phyloP scores from a whole-genome alignment of 306 rosid species.

The Albizia julibrissin region DNA sequence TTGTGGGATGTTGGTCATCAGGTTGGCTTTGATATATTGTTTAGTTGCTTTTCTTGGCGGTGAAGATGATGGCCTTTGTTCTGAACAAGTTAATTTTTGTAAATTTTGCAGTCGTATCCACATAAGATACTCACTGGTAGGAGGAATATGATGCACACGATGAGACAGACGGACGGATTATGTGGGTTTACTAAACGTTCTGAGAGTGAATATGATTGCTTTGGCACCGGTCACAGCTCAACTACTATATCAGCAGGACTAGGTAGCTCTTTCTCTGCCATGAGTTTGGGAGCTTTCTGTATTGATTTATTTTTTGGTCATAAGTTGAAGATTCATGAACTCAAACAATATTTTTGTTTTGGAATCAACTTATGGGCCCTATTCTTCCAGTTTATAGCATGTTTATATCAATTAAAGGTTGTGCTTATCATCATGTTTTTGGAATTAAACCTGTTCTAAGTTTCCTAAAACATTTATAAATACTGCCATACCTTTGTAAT shows the following conservation, averaged over 20 bases:
- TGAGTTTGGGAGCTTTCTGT: background rate
- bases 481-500: background rate
- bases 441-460: background rate
- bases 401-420: background rate
- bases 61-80: conserved; percentile 1
- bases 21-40: conserved; percentile 45
- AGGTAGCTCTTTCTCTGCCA: conserved; percentile 54
- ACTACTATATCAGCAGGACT: conserved; percentile 99
- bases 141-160: conserved; percentile 83
- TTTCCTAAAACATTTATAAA: background rate
- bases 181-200: conserved; percentile 91
- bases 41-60: conserved; percentile 10
- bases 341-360: background rate
- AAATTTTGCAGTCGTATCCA: conserved; percentile 75
- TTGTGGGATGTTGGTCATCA: conserved; percentile 99
- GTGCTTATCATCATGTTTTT: background rate
- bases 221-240: conserved; percentile 97
- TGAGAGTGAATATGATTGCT: conserved; percentile 90
- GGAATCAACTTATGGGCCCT: background rate
- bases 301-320: background rate
- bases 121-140: conserved; percentile 97
- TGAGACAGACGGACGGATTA: conserved; percentile 89
- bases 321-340: background rate
- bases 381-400: conserved; percentile 9
- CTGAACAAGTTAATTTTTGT: conserved; percentile 10